phyloP scores from a whole-genome alignment of 495 filamentous ascomycete species.

The Neurospora sp. region DNA sequence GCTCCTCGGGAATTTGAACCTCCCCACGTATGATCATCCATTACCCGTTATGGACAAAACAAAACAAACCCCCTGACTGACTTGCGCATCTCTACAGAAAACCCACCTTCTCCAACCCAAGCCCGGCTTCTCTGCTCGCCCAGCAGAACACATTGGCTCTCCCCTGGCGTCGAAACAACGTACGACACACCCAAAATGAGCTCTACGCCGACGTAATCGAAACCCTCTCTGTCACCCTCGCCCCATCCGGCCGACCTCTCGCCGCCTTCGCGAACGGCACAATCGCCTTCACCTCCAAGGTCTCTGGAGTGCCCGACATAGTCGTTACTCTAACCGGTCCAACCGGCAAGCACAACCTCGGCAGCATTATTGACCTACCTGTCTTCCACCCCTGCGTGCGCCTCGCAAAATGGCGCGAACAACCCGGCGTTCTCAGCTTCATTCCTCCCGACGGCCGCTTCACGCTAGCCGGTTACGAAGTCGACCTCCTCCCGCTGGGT shows the following conservation, averaged over 20 bases:
- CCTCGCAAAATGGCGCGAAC: slow-evolving; percentile 72
- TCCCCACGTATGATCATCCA: slow-evolving; percentile 50
- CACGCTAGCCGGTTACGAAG: slow-evolving; percentile 87
- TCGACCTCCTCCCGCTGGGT: slow-evolving; percentile 67
- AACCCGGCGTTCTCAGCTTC: slow-evolving; percentile 84
- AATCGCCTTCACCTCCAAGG: slow-evolving; percentile 88
- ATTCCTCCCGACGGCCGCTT: slow-evolving; percentile 95
- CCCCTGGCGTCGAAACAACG: slow-evolving; percentile 85
- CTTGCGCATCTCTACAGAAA: slow-evolving; percentile 4
- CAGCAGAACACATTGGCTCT: slow-evolving; percentile 35
- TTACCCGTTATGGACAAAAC: not conserved
- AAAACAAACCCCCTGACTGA: not conserved
- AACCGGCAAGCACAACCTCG: slow-evolving; percentile 64
- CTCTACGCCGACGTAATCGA: slow-evolving; percentile 96
- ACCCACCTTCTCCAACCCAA: slow-evolving; percentile 7
- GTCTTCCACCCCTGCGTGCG: slow-evolving; percentile 96
- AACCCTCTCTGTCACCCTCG: slow-evolving; percentile 73
- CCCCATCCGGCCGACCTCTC: slow-evolving; percentile 79
- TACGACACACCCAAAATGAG: slow-evolving; percentile 93
- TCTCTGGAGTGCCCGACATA: slow-evolving; percentile 89
- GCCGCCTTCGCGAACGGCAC: slow-evolving; percentile 84
- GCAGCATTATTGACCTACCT: slow-evolving; percentile 68
- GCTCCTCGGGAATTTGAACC: slow-evolving; percentile 75
- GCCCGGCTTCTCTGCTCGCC: slow-evolving; percentile 23
- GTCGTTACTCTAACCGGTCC: slow-evolving; percentile 68